Evolutionary conservation across 2,329 filamentous ascomycete genomes (phyloP).

Genomic region (Talaromyces sp.): DNA sequence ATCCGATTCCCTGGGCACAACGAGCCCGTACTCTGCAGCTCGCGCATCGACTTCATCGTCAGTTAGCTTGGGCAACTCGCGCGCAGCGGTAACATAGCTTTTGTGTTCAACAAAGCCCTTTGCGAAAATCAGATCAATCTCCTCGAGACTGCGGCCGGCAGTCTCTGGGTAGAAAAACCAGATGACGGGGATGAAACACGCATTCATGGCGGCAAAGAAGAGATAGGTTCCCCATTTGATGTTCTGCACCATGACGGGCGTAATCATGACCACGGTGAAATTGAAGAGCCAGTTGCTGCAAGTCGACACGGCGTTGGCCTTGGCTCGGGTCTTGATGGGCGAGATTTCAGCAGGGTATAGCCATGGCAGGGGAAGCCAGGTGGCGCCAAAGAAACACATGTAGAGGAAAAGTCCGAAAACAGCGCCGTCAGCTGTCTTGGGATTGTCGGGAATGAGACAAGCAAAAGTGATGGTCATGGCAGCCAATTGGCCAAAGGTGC

Average conservation of each 20-base stretch:
- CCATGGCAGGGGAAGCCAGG: constrained; percentile 62
- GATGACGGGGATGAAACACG: constrained; percentile 47
- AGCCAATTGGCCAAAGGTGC: constrained; percentile 34
- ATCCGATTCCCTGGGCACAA: not conserved
- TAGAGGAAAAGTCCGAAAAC: constrained; percentile 63
- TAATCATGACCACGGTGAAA: constrained; percentile 51
- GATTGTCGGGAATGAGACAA: constrained; percentile 29
- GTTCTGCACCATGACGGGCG: constrained; percentile 34
- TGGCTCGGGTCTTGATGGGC: constrained; percentile 51
- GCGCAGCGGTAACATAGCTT: constrained; percentile 30
- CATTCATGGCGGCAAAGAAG: constrained; percentile 40
- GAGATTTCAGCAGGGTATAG: constrained; percentile 47
- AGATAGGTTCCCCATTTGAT: constrained; percentile 42
- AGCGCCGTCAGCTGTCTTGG: constrained; percentile 29
- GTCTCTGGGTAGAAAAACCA: constrained; percentile 53
- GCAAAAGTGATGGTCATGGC: constrained; percentile 37
- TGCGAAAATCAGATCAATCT: constrained; percentile 42
- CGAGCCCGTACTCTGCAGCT: constrained; percentile 25
- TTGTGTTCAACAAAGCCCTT: constrained; percentile 41
- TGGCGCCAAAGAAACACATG: constrained; percentile 64
- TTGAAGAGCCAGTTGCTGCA: constrained; percentile 54
- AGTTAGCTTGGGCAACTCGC: constrained; percentile 27
- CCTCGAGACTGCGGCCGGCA: constrained; percentile 38
- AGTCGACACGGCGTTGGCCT: constrained; percentile 52
- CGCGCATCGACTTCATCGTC: constrained; percentile 32